phyloP scores from a whole-genome alignment of 2,329 filamentous ascomycete genomes.

The Elsinoe necatrix region DNA sequence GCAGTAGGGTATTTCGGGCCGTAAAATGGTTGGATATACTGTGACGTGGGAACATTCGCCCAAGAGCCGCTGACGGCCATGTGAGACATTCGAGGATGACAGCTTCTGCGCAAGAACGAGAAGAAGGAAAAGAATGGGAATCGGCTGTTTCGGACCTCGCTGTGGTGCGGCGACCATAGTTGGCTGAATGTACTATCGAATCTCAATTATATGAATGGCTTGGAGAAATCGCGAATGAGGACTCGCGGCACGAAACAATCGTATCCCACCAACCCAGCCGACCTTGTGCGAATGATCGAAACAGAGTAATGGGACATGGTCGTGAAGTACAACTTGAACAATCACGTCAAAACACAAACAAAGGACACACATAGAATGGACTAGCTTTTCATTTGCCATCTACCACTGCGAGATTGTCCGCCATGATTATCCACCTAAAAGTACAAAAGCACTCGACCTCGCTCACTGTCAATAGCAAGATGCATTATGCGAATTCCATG shows the following conservation, averaged over 20 bases:
- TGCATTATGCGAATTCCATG: constrained; percentile 10
- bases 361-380: constrained; percentile 1
- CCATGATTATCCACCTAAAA: constrained; percentile 11
- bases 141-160: background rate
- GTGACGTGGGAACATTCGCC: too few relatives aligned
- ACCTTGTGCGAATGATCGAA: background rate
- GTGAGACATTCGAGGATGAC: background rate
- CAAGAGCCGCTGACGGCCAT: background rate
- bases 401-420: background rate
- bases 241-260: background rate
- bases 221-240: background rate
- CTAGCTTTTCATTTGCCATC: constrained; percentile 6
- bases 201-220: background rate
- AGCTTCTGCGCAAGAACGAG: background rate
- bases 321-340: too few relatives aligned
- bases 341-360: too few relatives aligned
- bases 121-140: background rate
- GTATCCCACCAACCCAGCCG: background rate
- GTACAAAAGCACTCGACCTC: background rate
- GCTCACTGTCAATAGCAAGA: constrained; percentile 1
- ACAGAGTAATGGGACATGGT: too few relatives aligned
- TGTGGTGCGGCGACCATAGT: background rate
- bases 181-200: background rate
- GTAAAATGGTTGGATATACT: too few relatives aligned
- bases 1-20: background rate